Base-by-base conservation (phyloP, 192 early-diverging fungal genomes). In the Obelidium mucronatum region DNA sequence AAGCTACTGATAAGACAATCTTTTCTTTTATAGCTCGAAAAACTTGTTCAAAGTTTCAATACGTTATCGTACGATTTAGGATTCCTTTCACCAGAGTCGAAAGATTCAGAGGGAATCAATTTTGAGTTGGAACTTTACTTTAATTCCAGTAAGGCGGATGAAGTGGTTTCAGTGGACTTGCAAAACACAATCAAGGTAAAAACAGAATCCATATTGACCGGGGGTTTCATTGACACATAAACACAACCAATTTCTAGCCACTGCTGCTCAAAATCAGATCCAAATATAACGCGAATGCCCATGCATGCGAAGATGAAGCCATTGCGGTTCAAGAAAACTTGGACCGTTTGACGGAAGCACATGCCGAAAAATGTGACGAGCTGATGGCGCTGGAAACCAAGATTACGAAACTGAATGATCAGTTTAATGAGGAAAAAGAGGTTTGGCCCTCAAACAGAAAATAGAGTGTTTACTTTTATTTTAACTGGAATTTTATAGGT, bases 1-100 rank as follows among this genome's bases (percentile, higher is more conserved):
- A 8, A 22, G n/a, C 67, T 6, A 26, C 28, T 53, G 2, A 22
- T 34, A 28, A 30, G 31, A 40, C 19, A 52, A 33, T 35, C n/a
- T n/a, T n/a, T n/a, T n/a, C n/a, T n/a, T n/a, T n/a, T n/a, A 11
- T 61, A 81, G 77, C 73, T 87, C 35, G 87, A 89, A 52, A 83
- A 84, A 74, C 40, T 77, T 42, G 80, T 88, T 2, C 84, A 88
- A 78, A 78, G 80, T 13, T 89, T 81, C 79, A 90, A 90, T 53
- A 61, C 83, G n/a, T 34, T 78, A 3, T 67, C 79, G 2, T 85
- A 84, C 74, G 71, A 79, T 48, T 67, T 88, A 3, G 82, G 80
- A 19, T 58, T 85, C 26, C 55, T 83, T 69, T 61, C 48, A 13
- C 65, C 34, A 60, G 63, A n/a, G 31, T 82, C 39, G 8, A 66